A percentile compares a stretch with the other conserved stretches of the same genome.
These are phyloP conservation scores for Dicorynia guianensis DNA, from an alignment of 306 rosid genomes.

Conservation along the genomic window DNA sequence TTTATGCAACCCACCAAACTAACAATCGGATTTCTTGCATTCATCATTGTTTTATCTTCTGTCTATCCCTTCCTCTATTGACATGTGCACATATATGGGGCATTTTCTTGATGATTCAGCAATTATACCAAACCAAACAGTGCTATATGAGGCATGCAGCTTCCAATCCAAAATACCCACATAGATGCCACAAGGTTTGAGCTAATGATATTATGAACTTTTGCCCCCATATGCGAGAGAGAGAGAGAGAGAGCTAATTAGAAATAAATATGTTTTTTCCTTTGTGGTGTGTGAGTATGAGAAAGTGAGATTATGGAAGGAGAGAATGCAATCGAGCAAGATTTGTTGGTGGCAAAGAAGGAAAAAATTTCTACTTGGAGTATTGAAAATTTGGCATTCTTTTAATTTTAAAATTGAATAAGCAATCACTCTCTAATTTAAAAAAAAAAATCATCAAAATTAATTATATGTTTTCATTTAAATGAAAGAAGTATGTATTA, in stretches of 20 bases:
- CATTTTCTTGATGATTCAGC: no score
- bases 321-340: background rate
- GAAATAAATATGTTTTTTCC: background rate
- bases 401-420: background rate
- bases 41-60: slow-evolving; percentile 1
- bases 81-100: no score
- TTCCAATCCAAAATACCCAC: no score
- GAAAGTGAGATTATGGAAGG: background rate
- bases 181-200: no score
- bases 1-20: slow-evolving; percentile 41
- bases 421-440: no score
- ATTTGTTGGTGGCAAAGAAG: background rate
- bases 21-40: slow-evolving; percentile 24
- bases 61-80: background rate
- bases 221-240: no score
- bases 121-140: no score
- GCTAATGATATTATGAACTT: background rate
- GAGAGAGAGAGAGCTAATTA: no score
- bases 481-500: no score
- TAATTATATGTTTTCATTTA: no score
- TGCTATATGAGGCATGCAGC: no score
- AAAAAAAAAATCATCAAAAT: no score
- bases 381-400: background rate
- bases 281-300: background rate
- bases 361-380: background rate